A percentile compares a stretch with the other conserved stretches of the same genome.
Conservation (phyloP, 805 yeast genomes). For the Starmerella lactis-condensi region DNA sequence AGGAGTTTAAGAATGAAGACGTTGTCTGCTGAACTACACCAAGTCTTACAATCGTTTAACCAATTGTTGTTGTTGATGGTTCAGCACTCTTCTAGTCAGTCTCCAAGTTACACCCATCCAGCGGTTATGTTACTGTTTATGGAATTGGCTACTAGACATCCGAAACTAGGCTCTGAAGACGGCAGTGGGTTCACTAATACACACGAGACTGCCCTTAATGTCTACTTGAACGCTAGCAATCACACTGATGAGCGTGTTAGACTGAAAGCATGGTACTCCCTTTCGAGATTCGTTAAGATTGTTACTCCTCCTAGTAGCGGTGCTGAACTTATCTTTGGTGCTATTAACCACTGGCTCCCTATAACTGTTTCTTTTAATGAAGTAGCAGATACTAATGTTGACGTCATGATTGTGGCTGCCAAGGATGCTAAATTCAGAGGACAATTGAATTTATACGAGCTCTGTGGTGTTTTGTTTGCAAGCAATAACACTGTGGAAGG, state of each 20-base stretch:
- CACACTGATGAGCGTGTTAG: too few relatives aligned
- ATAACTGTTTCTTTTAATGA: neutral
- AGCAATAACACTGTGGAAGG: constrained; percentile 34
- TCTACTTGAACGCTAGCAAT: too few relatives aligned
- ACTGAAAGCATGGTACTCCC: constrained; percentile 1
- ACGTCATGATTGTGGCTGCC: constrained; percentile 17
- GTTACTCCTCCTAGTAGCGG: neutral
- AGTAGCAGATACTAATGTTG: constrained; percentile 2
- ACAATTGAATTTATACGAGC: constrained; percentile 70
- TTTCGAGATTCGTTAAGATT: too few relatives aligned
- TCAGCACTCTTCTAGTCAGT: neutral
- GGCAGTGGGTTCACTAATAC: too few relatives aligned
- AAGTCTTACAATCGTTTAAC: neutral
- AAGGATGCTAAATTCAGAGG: constrained; percentile 45
- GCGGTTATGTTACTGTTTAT: constrained; percentile 1
- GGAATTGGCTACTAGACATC: constrained; percentile 1
- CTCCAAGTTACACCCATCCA: constrained; percentile 1
- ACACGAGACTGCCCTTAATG: too few relatives aligned
- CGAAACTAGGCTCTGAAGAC: too few relatives aligned
- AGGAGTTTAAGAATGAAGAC: too few relatives aligned
- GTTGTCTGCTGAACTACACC: constrained; percentile 20
- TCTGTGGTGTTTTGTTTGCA: constrained; percentile 59
- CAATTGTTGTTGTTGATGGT: too few relatives aligned
- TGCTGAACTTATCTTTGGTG: neutral
- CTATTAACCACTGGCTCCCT: constrained; percentile 1